Evolutionary conservation across 352 stramenopile genomes (phyloP), one percentile per base, ranked within the genome.

Genomic region (Phytophthora agathidicida): DNA sequence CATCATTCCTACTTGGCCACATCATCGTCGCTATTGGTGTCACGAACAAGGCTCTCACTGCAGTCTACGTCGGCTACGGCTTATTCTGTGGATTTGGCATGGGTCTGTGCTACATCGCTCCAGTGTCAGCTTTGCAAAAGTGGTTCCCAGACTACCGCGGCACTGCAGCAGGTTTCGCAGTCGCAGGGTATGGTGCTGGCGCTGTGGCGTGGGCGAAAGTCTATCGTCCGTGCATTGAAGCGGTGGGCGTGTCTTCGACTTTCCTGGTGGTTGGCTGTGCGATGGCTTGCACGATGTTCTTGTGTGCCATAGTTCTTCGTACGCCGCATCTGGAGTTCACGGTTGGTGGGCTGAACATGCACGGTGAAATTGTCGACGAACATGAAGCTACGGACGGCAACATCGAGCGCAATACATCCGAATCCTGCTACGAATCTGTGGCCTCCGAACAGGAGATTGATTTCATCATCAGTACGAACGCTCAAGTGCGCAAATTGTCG

Each of bases 61-160:
- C 72, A 13, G 53, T 88, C 3, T 86, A 80, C 57, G 46, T 91
- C 44, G 80, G 81, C 17, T 91, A 91, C 46, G 81, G 80, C 19
- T 3, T 91, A n/a, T 75, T 87, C 33, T 70, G 60, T 13, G 81
- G 81, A 23, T 88, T 88, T 33, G 81, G 81, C n/a, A 79, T 81
- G 54, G 81, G 81, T 22, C 66, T 91, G 1, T 84, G 77, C 71
- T 91, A 91, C 67, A 89, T 91, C 41, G 83, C 78, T 8, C 80
- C 80, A 0, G 80, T 91, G 13, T 88, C 76, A 16, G 75, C 78
- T 23, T 47, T 91, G 7, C 79, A 89, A 47, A 87, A 89, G 50
- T 91, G 80, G 80, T 91, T 91, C 42, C 80, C 80, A 2, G 80
- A 91, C 50, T 86, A 86, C 47, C 73, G 81, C 19, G 81, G 81